Conservation (phyloP, 768 basidiomycete genomes). For the Lactifluus piperatus region DNA sequence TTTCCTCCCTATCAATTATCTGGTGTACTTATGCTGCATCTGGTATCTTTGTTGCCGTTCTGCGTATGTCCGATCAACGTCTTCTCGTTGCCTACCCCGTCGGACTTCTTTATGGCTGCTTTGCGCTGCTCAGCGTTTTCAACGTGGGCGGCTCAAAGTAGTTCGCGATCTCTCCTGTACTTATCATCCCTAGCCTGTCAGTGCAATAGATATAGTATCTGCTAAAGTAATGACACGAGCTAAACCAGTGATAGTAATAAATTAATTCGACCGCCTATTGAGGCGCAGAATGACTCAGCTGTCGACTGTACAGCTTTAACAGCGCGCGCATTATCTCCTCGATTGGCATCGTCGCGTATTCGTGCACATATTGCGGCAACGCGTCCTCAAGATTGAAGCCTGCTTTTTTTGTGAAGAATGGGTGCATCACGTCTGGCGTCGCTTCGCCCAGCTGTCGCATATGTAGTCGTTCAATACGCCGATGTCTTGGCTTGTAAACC, state of each 20-base stretch:
- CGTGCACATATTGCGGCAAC: slow-evolving; percentile 79
- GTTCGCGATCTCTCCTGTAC: background rate
- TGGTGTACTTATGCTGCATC: slow-evolving; percentile 99
- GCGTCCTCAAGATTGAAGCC: slow-evolving; percentile 80
- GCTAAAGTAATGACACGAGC: slow-evolving; percentile 22
- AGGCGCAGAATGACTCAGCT: slow-evolving; percentile 36
- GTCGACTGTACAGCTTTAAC: slow-evolving; percentile 67
- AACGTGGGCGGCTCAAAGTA: slow-evolving; percentile 36
- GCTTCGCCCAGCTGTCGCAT: slow-evolving; percentile 84
- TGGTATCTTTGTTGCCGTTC: slow-evolving; percentile 89
- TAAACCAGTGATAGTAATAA: slow-evolving; percentile 5
- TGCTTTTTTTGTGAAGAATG: slow-evolving; percentile 78
- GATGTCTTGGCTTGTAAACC: slow-evolving; percentile 45
- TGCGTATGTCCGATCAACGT: slow-evolving; percentile 93
- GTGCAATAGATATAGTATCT: slow-evolving; percentile 14
- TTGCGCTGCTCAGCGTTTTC: slow-evolving; percentile 89
- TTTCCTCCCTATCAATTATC: slow-evolving; percentile 73
- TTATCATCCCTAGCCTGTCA: background rate
- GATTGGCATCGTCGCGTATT: slow-evolving; percentile 75
- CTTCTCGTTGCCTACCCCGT: slow-evolving; percentile 95
- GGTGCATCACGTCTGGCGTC: slow-evolving; percentile 84
- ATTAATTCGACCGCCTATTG: background rate
- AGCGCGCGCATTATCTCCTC: slow-evolving; percentile 81
- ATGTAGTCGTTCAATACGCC: slow-evolving; percentile 70
- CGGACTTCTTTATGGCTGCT: slow-evolving; percentile 88